Evolutionary conservation across 2,329 filamentous ascomycete genomes (phyloP), one percentile per base, ranked within the genome.

Genomic region (Daldinia sp.): DNA sequence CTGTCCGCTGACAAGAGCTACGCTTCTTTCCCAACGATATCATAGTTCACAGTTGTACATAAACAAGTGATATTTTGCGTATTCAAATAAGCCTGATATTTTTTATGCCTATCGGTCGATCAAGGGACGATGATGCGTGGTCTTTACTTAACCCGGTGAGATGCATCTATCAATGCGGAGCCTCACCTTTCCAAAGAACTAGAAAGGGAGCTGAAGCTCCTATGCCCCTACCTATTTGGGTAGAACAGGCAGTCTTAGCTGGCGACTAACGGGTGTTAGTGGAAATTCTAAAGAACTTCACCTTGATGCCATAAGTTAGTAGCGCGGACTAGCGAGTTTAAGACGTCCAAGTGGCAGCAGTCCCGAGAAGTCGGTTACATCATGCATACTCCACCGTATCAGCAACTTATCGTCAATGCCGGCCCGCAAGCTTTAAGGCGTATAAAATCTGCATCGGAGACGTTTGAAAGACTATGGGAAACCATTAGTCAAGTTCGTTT

Each of bases 301-400:
- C 53, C 41, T 21, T n/a, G 21, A 4, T 35, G 11, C 23, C 13
- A 7, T 6, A 15, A 19, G 32, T 27, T 17, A 49, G 32, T 35
- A 34, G 34, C n/a, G 15, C 10, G 19, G 17, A 19, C 49, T 37
- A 9, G 21, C 17, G 23, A 45, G 15, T 45, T 45, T 54, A 55
- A n/a, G 58, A 45, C 10, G n/a, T 4, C 19, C 17, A 6, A 25
- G n/a, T 32, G 15, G 27, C 37, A 32, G 35, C 27, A 51, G 17
- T 47, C 34, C 37, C 19, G 35, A 50, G 32, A 3, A 41, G 25
- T 39, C 32, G 27, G 61, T 60, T 63, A 56, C 61, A 60, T 63
- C 51, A 63, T 60, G 37, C 23, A 56, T 63, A 39, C 30, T 60
- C 47, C 56, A 63, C 55, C 21, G 11, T 4, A 59, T 30, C 50